Percentiles rank a stretch among this genome's conserved stretches.
Evolutionary conservation across 2,329 filamentous ascomycete species (phyloP).

Genomic region (Rhynchosporium agropyri): DNA sequence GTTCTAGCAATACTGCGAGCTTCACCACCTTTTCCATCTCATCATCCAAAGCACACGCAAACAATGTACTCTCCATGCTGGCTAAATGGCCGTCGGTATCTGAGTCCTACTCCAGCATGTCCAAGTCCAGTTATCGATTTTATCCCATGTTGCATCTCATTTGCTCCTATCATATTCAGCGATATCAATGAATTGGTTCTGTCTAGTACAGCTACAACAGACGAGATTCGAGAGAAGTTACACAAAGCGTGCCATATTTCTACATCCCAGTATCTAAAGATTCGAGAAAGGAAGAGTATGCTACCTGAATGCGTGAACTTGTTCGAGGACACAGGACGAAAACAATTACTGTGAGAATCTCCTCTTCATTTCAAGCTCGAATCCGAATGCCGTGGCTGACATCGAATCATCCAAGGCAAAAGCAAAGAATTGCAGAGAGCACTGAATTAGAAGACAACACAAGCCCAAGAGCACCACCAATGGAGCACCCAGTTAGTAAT

Average conservation of each 20-base stretch:
- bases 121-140: conserved; percentile 12
- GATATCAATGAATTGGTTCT: conserved; percentile 11
- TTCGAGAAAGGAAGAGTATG: conserved; percentile 24
- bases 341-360: conserved; percentile 18
- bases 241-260: conserved; percentile 17
- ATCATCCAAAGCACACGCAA: not conserved
- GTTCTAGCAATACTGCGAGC: conserved; percentile 26
- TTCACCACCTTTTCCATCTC: not conserved
- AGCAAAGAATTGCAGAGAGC: not conserved
- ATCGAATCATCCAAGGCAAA: not conserved
- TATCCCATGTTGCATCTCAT: conserved; percentile 31
- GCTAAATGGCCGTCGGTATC: conserved; percentile 34
- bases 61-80: conserved; percentile 33
- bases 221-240: conserved; percentile 21
- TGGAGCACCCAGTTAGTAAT: conserved; percentile 25
- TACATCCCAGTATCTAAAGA: conserved; percentile 21
- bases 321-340: conserved; percentile 26
- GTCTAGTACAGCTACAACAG: not conserved
- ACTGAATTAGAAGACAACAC: not conserved
- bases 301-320: conserved; percentile 22
- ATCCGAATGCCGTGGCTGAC: not conserved
- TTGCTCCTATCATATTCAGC: conserved; percentile 29
- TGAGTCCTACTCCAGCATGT: conserved; percentile 1
- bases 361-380: not conserved
- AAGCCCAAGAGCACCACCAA: not conserved